A percentile compares a stretch with the other conserved stretches of the same genome.
Evolutionary conservation across 768 basidiomycete species (phyloP).

Genomic region (Suillus spraguei): DNA sequence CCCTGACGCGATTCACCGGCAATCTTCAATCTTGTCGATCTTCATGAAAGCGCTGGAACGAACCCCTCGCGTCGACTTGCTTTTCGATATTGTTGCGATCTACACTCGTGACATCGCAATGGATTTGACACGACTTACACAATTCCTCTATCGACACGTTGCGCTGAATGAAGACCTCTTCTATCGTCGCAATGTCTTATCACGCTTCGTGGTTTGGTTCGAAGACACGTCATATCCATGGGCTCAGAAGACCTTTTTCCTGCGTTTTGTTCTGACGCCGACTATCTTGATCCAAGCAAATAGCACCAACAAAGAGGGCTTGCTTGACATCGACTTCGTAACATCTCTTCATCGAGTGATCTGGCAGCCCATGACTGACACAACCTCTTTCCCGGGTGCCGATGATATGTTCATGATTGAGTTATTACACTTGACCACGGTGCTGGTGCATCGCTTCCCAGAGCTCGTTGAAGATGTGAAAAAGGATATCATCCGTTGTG

Average conservation of each 20-base stretch:
- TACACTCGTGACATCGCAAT: constrained; percentile 81
- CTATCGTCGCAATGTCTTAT: constrained; percentile 80
- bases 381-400: constrained; percentile 49
- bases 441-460: constrained; percentile 84
- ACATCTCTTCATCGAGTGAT: constrained; percentile 69
- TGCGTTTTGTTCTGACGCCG: constrained; percentile 87
- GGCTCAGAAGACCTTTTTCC: constrained; percentile 76
- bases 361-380: constrained; percentile 78
- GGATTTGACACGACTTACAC: constrained; percentile 75
- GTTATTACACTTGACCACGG: constrained; percentile 84
- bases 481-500: constrained; percentile 92
- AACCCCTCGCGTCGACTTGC: constrained; percentile 79
- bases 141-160: constrained; percentile 87
- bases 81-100: constrained; percentile 85
- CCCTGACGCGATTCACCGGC: constrained; percentile 58
- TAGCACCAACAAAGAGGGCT: constrained; percentile 52
- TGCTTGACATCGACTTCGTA: constrained; percentile 76
- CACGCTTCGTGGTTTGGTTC: constrained; percentile 88
- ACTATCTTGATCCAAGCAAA: constrained; percentile 78
- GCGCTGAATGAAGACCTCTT: constrained; percentile 68
- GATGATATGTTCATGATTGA: constrained; percentile 93
- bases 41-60: constrained; percentile 74
- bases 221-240: constrained; percentile 61
- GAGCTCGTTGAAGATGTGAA: constrained; percentile 78
- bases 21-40: constrained; percentile 70